Evolutionary conservation across 2,329 filamentous ascomycete species (phyloP), one percentile per base, ranked within the genome.

Genomic region (Cercospora sp.): DNA sequence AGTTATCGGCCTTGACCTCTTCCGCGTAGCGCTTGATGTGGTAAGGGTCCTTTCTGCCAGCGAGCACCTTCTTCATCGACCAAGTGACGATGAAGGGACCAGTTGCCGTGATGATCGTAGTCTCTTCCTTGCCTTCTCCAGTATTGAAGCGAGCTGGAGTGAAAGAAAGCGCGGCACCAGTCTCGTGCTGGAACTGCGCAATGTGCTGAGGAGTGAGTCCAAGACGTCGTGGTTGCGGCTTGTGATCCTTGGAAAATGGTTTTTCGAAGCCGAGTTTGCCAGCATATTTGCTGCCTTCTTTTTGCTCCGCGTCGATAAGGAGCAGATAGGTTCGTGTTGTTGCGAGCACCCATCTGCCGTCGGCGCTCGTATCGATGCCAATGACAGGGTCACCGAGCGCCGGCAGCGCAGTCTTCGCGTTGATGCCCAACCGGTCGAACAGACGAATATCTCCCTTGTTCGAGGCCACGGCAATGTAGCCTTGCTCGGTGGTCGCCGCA

Each of bases 221-320:
- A 10, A 99, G 88, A 73, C 95, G 93, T 64, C 93, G 91, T 39
- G 95, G 95, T 75, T 96, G 93, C 1, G 95, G 95, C 80, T 99
- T 99, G 20, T 90, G 87, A 78, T 97, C 94, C 72, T 96, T 96
- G 3, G 91, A 89, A 76, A 99, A 99, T 0, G 92, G 85, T 79
- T 91, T 94, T 81, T 99, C 94, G 77, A 99, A 99, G 1, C 95
- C 95, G n/a, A 99, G 89, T 81, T 97, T 97, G 77, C 95, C 95
- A 77, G 95, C 93, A 72, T 98, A 96, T 85, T 97, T 98, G 79
- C 95, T 95, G 48, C 64, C 70, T 0, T 90, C 87, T 77, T 95
- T 93, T 77, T 99, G 95, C 74, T 94, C 81, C 0, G 93, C 89
- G 77, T 99, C 95, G 70, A 99, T 93, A 69, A 99, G 90, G 7